Evolutionary conservation across 768 basidiomycete genomes (phyloP).

Genomic region (Boletus reticulatus): DNA sequence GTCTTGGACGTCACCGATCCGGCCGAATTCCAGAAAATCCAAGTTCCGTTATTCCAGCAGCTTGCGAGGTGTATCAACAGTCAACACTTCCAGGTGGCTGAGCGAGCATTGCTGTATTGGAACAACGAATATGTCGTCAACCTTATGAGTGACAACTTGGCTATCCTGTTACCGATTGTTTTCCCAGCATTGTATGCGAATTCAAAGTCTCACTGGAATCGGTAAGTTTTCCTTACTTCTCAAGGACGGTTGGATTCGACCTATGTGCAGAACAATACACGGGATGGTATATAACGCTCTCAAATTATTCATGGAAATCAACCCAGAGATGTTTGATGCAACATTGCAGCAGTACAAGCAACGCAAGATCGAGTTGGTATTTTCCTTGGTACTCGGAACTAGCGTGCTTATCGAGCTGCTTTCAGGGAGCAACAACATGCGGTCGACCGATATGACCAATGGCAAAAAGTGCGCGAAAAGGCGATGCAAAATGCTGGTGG

Average conservation of each 20-base stretch:
- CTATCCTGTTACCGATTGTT: conserved; percentile 87
- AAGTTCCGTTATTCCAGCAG: conserved; percentile 89
- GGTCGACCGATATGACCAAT: conserved; percentile 80
- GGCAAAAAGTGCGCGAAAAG: conserved; percentile 80
- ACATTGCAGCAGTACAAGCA: conserved; percentile 92
- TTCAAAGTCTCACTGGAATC: conserved; percentile 97
- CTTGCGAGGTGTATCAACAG: conserved; percentile 96
- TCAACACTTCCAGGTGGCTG: conserved; percentile 99
- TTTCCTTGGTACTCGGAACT: not conserved
- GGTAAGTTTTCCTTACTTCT: conserved; percentile 50
- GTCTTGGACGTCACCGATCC: conserved; percentile 98
- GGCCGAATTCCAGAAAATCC: conserved; percentile 93
- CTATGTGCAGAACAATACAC: conserved; percentile 79
- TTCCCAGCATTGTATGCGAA: conserved; percentile 96
- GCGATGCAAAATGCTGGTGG: conserved; percentile 73
- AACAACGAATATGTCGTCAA: conserved; percentile 99
- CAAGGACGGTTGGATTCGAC: conserved; percentile 6
- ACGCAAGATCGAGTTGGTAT: conserved; percentile 74
- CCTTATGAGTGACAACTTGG: conserved; percentile 95
- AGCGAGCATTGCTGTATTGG: conserved; percentile 96
- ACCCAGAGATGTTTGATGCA: conserved; percentile 93
- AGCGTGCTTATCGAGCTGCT: not conserved
- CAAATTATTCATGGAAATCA: conserved; percentile 99
- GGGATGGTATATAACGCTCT: conserved; percentile 99
- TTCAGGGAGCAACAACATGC: conserved; percentile 85